These are phyloP conservation scores for Boletus pseudo-olivaceus DNA, from an alignment of 768 basidiomycete species.

Conservation along the genomic window DNA sequence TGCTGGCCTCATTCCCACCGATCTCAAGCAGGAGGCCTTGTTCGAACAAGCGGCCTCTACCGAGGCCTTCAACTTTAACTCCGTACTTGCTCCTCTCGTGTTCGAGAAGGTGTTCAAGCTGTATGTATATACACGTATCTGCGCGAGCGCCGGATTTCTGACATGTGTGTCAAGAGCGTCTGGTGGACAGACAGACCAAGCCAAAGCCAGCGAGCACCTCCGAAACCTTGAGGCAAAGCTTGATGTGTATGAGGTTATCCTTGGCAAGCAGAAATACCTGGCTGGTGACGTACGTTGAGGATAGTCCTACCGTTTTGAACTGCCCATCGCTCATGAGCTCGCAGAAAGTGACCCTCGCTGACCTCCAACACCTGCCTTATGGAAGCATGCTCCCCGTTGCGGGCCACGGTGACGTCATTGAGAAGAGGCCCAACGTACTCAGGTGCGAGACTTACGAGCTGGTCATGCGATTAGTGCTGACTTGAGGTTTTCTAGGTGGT, in stretches of 20 bases:
- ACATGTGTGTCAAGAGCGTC: conserved; percentile 4
- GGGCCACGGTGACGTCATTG: conserved; percentile 30
- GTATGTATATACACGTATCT: conserved; percentile 29
- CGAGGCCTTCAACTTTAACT: conserved; percentile 52
- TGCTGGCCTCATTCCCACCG: conserved; percentile 44
- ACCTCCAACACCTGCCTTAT: conserved; percentile 55
- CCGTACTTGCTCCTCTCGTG: conserved; percentile 35
- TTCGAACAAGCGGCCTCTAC: conserved; percentile 37
- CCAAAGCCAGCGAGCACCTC: conserved; percentile 12
- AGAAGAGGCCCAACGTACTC: conserved; percentile 39
- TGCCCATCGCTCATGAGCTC: background rate
- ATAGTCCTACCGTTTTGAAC: background rate
- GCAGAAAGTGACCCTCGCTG: conserved; percentile 51
- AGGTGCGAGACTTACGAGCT: conserved; percentile 31
- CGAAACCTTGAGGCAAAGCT: conserved; percentile 34
- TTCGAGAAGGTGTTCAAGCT: conserved; percentile 51
- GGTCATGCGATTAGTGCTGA: background rate
- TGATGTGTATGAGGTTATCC: conserved; percentile 51
- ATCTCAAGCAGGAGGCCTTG: conserved; percentile 31
- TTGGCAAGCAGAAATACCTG: conserved; percentile 52
- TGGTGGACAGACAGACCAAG: conserved; percentile 24
- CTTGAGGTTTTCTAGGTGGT: conserved; percentile 41
- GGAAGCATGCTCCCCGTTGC: conserved; percentile 27
- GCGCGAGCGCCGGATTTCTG: background rate
- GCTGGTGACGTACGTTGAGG: conserved; percentile 48